phyloP scores from a whole-genome alignment of 2,329 filamentous ascomycete species.

The Xylariales sp. region DNA sequence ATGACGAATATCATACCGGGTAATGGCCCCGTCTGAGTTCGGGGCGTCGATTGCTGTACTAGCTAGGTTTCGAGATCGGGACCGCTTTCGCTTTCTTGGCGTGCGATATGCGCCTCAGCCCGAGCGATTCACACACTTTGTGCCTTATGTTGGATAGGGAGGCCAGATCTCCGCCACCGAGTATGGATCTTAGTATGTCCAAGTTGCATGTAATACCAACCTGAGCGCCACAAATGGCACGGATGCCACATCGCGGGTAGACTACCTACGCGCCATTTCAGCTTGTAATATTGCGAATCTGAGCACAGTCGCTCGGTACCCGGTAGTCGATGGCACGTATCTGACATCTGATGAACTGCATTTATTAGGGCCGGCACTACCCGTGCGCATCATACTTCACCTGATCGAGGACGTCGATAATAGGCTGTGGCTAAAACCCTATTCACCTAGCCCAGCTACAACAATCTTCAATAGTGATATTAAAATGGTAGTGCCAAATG shows the following conservation, averaged over 20 bases:
- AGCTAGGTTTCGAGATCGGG: constrained; percentile 20
- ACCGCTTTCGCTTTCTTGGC: constrained; percentile 44
- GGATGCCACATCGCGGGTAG: constrained; percentile 41
- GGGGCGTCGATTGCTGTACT: background rate
- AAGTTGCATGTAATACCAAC: constrained; percentile 42
- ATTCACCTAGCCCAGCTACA: too few relatives aligned
- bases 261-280: constrained; percentile 46
- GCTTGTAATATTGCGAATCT: constrained; percentile 34
- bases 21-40: constrained; percentile 10
- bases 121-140: constrained; percentile 39
- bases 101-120: constrained; percentile 41
- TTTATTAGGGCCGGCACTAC: constrained; percentile 40
- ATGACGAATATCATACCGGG: constrained; percentile 34
- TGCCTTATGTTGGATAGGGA: constrained; percentile 30
- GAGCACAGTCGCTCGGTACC: constrained; percentile 41
- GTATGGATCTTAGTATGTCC: constrained; percentile 35
- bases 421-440: too few relatives aligned
- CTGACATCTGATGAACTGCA: constrained; percentile 42
- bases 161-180: constrained; percentile 28
- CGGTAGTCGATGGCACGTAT: constrained; percentile 55
- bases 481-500: too few relatives aligned
- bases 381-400: constrained; percentile 53
- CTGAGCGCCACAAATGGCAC: constrained; percentile 49
- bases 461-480: too few relatives aligned
- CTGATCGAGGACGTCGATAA: too few relatives aligned